Conservation (phyloP, 176 grass and related monocot species). For the Poa annua region DNA sequence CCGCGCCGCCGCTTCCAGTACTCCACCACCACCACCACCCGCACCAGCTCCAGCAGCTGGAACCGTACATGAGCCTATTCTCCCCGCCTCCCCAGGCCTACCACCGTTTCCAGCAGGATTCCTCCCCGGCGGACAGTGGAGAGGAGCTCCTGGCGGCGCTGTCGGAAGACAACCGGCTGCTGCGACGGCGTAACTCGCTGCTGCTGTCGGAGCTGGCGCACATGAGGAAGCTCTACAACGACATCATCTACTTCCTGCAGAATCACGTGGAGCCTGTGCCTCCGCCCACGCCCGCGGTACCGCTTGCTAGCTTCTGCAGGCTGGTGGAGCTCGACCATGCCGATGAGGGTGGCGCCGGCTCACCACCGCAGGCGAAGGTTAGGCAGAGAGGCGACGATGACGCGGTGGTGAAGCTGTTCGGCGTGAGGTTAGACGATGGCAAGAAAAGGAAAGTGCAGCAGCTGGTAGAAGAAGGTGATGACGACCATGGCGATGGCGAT, state of each 20-base stretch:
- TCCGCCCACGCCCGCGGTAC: not conserved
- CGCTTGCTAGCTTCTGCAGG: constrained; percentile 40
- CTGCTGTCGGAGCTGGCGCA: constrained; percentile 82
- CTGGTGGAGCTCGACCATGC: constrained; percentile 54
- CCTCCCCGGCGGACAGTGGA: not conserved
- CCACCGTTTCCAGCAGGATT: constrained; percentile 43
- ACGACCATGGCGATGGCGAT: constrained; percentile 34
- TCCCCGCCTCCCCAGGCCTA: constrained; percentile 17
- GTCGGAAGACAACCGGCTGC: constrained; percentile 87
- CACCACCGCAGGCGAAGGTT: constrained; percentile 4
- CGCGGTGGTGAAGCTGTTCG: constrained; percentile 81
- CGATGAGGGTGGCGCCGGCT: constrained; percentile 2
- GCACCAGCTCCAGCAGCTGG: constrained; percentile 29
- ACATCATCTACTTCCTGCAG: constrained; percentile 96
- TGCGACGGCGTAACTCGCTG: constrained; percentile 80
- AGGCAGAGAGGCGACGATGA: not conserved
- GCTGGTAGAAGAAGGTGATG: not conserved
- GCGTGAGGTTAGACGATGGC: constrained; percentile 71
- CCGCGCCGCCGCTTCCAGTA: constrained; percentile 34
- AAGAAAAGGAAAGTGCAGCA: constrained; percentile 61
- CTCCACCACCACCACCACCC: not conserved
- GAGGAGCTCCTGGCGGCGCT: constrained; percentile 69
- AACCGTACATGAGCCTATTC: constrained; percentile 47
- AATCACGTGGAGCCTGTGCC: constrained; percentile 47
- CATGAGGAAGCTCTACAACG: constrained; percentile 97